Evolutionary conservation across 2,329 filamentous ascomycete species (phyloP), one percentile per base, ranked within the genome.

Genomic region (Colletotrichum coccodes): DNA sequence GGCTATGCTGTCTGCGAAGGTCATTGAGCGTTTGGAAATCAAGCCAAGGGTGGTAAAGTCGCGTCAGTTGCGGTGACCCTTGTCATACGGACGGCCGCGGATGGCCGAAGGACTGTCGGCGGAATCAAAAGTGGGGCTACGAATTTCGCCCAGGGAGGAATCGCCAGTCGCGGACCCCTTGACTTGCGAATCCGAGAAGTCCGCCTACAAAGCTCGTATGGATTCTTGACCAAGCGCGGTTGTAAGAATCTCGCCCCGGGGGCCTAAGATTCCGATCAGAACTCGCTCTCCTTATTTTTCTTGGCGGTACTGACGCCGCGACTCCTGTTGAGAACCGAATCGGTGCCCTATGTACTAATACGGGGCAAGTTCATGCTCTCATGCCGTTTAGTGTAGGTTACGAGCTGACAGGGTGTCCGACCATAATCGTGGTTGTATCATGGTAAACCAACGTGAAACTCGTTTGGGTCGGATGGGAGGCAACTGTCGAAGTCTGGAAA

Each of bases 11-110:
- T 12, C 28, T 23, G 14, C 6, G n/a, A 23, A 36, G 4, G 7
- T 14, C 18, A 23, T 3, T 3, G 5, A 2, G 11, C 18, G 5
- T 38, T 11, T 6, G 21, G 9, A 40, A 16, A 40, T 23, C 16
- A 21, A 30, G 23, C 9, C 2, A 6, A 18, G 21, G 26, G 36
- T 26, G 30, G n/a, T n/a, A 21, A 23, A 11, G 11, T n/a, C 11
- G 53, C 21, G 21, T 28, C n/a, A 32, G n/a, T 5, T 18, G 23
- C 16, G 16, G 9, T n/a, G n/a, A 14, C 21, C 40, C 49, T 18
- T 34, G n/a, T 38, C 28, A 16, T 2, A 7, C 64, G 60, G 64
- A 38, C 59, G 23, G 52, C 64, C 64, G 64, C 64, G 64, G 64
- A 44, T 4, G 36, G 28, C 64, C 64, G 64, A 67, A 30, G 16